These are phyloP conservation scores for Gossypium bickii DNA, from an alignment of 345 rosid genomes.

Conservation along the genomic window DNA sequence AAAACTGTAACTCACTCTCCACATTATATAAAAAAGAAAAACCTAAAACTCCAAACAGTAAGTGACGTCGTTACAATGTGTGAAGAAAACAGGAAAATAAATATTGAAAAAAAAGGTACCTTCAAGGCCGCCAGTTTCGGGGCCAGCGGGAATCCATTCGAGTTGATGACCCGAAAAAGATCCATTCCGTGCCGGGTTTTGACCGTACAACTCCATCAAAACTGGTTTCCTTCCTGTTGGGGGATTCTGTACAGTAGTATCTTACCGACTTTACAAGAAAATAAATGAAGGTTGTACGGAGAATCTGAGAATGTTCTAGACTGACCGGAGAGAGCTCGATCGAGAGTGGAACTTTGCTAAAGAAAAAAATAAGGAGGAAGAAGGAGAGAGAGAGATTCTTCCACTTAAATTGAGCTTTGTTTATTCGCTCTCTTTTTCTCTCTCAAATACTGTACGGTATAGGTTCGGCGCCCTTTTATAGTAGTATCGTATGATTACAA, in stretches of 20 bases:
- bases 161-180: conserved; percentile 51
- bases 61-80: background rate
- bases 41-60: conserved; percentile 26
- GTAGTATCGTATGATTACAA: no score
- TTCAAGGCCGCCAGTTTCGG: conserved; percentile 66
- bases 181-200: conserved; percentile 47
- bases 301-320: conserved; percentile 12
- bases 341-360: background rate
- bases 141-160: conserved; percentile 57
- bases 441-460: conserved; percentile 37
- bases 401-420: conserved; percentile 24
- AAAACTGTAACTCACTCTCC: conserved; percentile 31
- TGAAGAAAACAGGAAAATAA: conserved; percentile 8
- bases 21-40: conserved; percentile 16
- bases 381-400: conserved; percentile 27
- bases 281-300: conserved; percentile 15
- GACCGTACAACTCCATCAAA: conserved; percentile 71
- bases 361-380: background rate
- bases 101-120: conserved; percentile 31
- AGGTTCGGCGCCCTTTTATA: background rate
- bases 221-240: conserved; percentile 9
- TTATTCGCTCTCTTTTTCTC: conserved; percentile 8
- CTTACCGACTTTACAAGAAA: conserved; percentile 20
- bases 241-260: conserved; percentile 38
- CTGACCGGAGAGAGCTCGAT: conserved; percentile 25